Conservation (phyloP, 257 asterid species). For the Thymus quinquecostatus region DNA sequence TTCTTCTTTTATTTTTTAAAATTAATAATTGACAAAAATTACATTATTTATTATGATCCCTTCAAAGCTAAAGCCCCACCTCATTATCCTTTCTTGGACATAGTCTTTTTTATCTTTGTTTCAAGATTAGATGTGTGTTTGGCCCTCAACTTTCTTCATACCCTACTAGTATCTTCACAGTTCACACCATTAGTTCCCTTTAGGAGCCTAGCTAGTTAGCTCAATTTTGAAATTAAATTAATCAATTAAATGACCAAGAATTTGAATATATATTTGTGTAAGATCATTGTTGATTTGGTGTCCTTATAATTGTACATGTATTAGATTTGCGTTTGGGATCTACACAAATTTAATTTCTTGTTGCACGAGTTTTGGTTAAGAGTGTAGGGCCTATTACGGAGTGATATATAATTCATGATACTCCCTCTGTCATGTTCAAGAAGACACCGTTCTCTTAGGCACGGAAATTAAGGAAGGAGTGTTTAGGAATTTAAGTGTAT, state of each 20-base stretch:
- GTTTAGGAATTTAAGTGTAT: too few species aligned
- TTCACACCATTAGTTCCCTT: conserved; percentile 11
- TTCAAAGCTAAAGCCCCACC: conserved; percentile 31
- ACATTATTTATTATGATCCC: neutral
- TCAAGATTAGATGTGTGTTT: conserved; percentile 29
- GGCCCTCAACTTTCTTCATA: conserved; percentile 25
- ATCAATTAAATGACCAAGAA: neutral
- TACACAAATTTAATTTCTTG: too few species aligned
- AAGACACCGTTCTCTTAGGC: too few species aligned
- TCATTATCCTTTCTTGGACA: conserved; percentile 32
- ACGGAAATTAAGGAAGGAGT: too few species aligned
- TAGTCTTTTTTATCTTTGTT: conserved; percentile 16
- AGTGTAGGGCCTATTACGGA: neutral
- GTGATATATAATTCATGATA: too few species aligned
- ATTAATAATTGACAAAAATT: neutral
- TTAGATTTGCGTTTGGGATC: too few species aligned
- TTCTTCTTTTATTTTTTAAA: neutral
- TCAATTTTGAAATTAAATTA: too few species aligned
- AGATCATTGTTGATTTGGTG: too few species aligned
- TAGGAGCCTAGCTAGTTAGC: too few species aligned
- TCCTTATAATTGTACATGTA: too few species aligned
- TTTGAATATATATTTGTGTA: conserved; percentile 5
- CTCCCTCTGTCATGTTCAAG: too few species aligned
- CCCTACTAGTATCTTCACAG: conserved; percentile 21
- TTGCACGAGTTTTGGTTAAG: neutral